These are phyloP conservation scores for Phytophthora kernoviae DNA, from an alignment of 352 stramenopile genomes.

Conservation along the genomic window DNA sequence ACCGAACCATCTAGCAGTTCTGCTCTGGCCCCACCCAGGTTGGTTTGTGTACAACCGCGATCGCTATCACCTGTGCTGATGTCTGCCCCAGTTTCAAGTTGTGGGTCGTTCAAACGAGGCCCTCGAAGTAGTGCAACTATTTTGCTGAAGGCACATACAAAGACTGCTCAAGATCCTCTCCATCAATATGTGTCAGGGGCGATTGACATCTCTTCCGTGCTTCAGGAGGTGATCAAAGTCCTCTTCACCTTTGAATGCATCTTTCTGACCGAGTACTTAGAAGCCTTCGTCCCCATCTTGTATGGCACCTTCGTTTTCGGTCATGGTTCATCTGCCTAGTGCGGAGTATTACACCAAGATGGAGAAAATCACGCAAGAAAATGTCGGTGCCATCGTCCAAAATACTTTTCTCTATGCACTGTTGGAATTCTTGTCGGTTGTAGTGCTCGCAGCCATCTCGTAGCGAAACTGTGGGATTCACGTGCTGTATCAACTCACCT, in stretches of 20 bases:
- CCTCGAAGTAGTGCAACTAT: neutral
- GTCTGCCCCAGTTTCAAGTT: neutral
- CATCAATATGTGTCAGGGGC: too few species aligned
- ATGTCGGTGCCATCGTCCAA: constrained; percentile 2
- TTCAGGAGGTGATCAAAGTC: constrained; percentile 23
- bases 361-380: constrained; percentile 1
- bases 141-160: neutral
- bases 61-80: neutral
- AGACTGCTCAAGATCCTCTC: neutral
- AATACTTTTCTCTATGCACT: constrained; percentile 30
- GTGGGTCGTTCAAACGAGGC: neutral
- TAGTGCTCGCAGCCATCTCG: constrained; percentile 21
- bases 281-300: constrained; percentile 36
- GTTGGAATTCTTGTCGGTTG: constrained; percentile 34
- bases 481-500: constrained; percentile 32
- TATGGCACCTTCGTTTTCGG: constrained; percentile 28
- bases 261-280: constrained; percentile 45
- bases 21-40: too few species aligned
- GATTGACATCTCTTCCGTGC: neutral
- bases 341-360: constrained; percentile 41
- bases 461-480: constrained; percentile 21
- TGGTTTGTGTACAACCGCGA: neutral
- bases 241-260: constrained; percentile 45
- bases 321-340: constrained; percentile 29
- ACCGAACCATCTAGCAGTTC: neutral